Evolutionary conservation across 768 basidiomycete genomes (phyloP).

Genomic region (Dacryopinax primogenitus): DNA sequence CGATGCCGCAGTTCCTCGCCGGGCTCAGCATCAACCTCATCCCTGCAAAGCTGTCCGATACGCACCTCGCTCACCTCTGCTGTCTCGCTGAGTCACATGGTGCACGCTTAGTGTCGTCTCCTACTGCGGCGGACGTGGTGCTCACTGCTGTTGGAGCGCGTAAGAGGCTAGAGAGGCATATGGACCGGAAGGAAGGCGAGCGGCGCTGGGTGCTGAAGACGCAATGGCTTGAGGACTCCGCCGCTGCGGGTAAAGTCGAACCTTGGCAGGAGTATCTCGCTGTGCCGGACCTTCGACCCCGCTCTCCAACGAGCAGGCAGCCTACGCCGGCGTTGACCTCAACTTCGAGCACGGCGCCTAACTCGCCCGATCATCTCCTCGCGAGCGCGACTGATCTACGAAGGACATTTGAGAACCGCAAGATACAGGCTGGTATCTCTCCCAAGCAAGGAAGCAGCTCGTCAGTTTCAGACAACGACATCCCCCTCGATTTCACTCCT

Average conservation of each 20-base stretch:
- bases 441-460: no score
- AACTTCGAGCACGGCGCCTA: not conserved
- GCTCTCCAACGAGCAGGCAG: not conserved
- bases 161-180: slow-evolving; percentile 55
- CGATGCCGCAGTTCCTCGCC: slow-evolving; percentile 27
- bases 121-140: slow-evolving; percentile 47
- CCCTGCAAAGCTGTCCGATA: slow-evolving; percentile 24
- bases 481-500: not conserved
- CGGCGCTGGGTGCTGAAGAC: not conserved
- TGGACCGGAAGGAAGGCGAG: slow-evolving; percentile 21
- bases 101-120: slow-evolving; percentile 21
- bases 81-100: slow-evolving; percentile 23
- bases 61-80: slow-evolving; percentile 20
- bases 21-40: slow-evolving; percentile 26
- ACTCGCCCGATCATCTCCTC: not conserved
- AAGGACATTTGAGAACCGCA: not conserved
- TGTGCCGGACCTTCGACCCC: not conserved
- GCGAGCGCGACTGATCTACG: not conserved
- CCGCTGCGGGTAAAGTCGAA: not conserved
- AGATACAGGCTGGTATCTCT: no score
- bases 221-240: not conserved
- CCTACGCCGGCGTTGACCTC: not conserved
- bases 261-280: not conserved
- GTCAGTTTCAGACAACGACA: not conserved
- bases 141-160: slow-evolving; percentile 55